Evolutionary conservation across 768 basidiomycete species (phyloP), one percentile per base, ranked within the genome.

Genomic region (Rhodosporidiobolus odoratus): DNA sequence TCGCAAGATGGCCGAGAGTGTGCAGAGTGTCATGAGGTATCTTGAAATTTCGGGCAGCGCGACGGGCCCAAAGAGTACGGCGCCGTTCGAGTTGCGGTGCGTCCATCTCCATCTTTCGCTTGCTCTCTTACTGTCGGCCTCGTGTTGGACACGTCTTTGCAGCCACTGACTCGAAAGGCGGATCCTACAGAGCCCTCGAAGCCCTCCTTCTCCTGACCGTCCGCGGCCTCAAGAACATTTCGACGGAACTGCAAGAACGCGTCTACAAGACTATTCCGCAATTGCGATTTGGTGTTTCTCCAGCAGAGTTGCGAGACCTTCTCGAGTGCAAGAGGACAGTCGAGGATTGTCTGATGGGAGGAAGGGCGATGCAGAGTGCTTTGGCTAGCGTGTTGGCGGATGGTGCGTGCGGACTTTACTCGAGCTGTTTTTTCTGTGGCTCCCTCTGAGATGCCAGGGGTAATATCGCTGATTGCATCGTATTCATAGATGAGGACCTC

Each of bases 61-160:
- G 48, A 56, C 43, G n/a, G 64, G 32, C 12, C 27, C 25, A 30
- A 57, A 30, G 54, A 62, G 27, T 38, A n/a, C 30, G 21, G 47
- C 65, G n/a, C 69, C 69, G 32, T 72, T 68, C 60, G 71, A 72
- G 63, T 48, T 72, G 9, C 53, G 65, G 64, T 66, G n/a, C 48
- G 69, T 40, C 37, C 32, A 23, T 30, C 48, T 15, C 35, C n/a
- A 38, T 6, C n/a, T 4, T 47, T 30, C 58, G 23, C 7, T 37
- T 38, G 12, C 34, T 35, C 48, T 10, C 23, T 38, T 40, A 15
- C 21, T 43, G 21, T 43, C 43, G 12, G 12, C 43, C 43, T 43
- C 43, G 21, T 50, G 48, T 23, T 50, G 21, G 48, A 50, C 48
- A n/a, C n/a, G n/a, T n/a, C n/a, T n/a, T 30, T 27, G 16, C 3